Base-by-base conservation (phyloP, 2,329 filamentous ascomycete genomes). In the Beauveria bassiana region DNA sequence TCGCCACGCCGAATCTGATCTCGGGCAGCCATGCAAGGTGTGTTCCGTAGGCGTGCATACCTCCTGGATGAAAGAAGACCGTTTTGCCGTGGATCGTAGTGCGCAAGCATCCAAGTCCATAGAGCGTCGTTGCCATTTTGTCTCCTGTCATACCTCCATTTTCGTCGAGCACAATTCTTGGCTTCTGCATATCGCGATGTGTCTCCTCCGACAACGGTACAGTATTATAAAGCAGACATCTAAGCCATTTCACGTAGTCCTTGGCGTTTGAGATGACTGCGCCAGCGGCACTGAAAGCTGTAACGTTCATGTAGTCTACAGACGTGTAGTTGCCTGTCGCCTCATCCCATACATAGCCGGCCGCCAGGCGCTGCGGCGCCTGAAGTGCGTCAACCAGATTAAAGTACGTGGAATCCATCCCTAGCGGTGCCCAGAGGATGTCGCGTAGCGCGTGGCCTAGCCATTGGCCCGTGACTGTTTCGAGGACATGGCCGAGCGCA, bases 241-340 rank as follows among this genome's bases (percentile, higher is more conserved):
- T 70, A 3, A 83, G 65, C 82, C 82, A 86, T 65, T 76, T 77
- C 1, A 74, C 68, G 66, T 81, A 84, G 69, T 84, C 81, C 8
- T 72, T 58, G 1, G 79, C 79, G 52, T 74, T 80, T 24, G 77
- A 79, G 24, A 83, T 69, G 50, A 76, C 68, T 12, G 69, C 71
- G 1, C 76, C 78, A 1, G 77, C 77, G 14, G 77, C 77, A 63
- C 73, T 73, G 28, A 71, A 64, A 66, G 71, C 74, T 28, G 7
- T 28, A 28, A 28, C 8, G 8, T 7, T 28, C 61, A 53, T 5
- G 67, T 60, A 5, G 66, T 62, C 46, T 68, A 63, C 14, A 70
- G 65, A 4, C 75, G 67, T 16, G 70, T 66, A 66, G 3, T 65
- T 28, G 9, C 31, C 31, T 0, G 64, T 64, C 1, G 64, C 64